Evolutionary conservation across 495 filamentous ascomycete species (phyloP), one percentile per base, ranked within the genome.

Genomic region (Penicillium cosmopolitanum): DNA sequence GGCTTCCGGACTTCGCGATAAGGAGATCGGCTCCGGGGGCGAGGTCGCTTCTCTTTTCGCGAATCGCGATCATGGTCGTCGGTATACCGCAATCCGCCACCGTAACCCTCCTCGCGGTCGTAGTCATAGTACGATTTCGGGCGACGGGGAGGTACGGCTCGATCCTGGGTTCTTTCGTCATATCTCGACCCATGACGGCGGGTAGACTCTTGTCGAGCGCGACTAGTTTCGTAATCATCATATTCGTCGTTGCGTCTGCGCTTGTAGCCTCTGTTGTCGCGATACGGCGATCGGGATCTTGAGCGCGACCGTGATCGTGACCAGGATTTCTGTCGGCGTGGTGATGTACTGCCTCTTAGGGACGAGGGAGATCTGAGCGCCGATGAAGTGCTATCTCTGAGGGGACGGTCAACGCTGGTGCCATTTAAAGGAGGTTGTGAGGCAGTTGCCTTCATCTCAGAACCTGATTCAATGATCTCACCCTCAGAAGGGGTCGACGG

Each of bases 391-490:
- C 75, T 77, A 69, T 58, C 82, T 85, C 82, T 87, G 76, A 85
- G 81, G 72, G 80, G 82, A 84, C 87, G 85, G 87, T 90, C 88
- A 85, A 91, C 85, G 78, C 81, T 87, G 80, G 78, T 85, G 77
- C 86, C 87, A 86, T 84, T 80, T 67, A 87, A 81, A 77, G 87
- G 88, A 81, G 82, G 80, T 82, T 85, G 86, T 84, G 92, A 91
- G 82, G 80, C 83, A 85, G 77, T 86, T 87, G 84, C 86, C 85
- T 85, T 86, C 76, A 66, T 78, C 80, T 86, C 86, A 80, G 77
- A 82, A 76, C 78, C 82, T 76, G 85, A 85, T 78, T 89, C 91
- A 78, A 89, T 77, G 75, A 96, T 93, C 84, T 96, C 93, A 76
- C 93, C 93, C 80, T 96, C 90, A 78, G 81, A 83, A 66, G 77